Percentiles rank a stretch among this genome's conserved stretches.
These are phyloP conservation scores for Sherardia arvensis DNA, from an alignment of 257 asterid species.

Conservation along the genomic window DNA sequence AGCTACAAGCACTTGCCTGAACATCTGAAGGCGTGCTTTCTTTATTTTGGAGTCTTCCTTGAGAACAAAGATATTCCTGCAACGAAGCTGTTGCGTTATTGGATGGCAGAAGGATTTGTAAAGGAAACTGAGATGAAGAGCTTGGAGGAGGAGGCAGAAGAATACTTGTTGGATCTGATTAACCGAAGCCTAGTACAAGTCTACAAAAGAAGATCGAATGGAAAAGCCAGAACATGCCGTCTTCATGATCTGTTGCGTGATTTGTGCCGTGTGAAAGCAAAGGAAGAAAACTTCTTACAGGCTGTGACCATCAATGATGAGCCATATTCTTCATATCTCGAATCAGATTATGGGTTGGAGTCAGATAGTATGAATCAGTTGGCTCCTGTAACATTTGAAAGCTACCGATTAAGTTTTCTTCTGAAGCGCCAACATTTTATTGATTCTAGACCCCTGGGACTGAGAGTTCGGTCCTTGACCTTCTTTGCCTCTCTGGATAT, in stretches of 20 bases:
- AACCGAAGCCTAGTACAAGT: not conserved
- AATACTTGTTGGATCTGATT: not conserved
- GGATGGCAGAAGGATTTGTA: constrained; percentile 18
- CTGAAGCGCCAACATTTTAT: constrained; percentile 1
- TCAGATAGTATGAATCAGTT: not conserved
- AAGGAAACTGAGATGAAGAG: not conserved
- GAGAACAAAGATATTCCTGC: constrained; percentile 5
- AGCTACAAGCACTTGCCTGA: constrained; percentile 14
- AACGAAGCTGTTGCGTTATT: not conserved
- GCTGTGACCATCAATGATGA: not conserved
- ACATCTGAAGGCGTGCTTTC: constrained; percentile 8
- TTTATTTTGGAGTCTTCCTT: not conserved
- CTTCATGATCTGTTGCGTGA: constrained; percentile 8
- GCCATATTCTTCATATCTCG: constrained; percentile 3
- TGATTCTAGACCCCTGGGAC: constrained; percentile 3
- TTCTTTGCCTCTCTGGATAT: constrained; percentile 6
- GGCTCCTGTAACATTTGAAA: not conserved
- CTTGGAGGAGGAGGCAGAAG: constrained; percentile 8
- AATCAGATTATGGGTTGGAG: constrained; percentile 1
- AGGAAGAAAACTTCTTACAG: constrained; percentile 1
- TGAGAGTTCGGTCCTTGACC: not conserved
- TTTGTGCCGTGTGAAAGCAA: not conserved
- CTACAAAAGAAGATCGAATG: not conserved
- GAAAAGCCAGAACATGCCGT: constrained; percentile 6
- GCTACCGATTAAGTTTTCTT: not conserved